These are phyloP conservation scores for Eucalyptus victrix DNA, from an alignment of 345 rosid species.

Conservation along the genomic window DNA sequence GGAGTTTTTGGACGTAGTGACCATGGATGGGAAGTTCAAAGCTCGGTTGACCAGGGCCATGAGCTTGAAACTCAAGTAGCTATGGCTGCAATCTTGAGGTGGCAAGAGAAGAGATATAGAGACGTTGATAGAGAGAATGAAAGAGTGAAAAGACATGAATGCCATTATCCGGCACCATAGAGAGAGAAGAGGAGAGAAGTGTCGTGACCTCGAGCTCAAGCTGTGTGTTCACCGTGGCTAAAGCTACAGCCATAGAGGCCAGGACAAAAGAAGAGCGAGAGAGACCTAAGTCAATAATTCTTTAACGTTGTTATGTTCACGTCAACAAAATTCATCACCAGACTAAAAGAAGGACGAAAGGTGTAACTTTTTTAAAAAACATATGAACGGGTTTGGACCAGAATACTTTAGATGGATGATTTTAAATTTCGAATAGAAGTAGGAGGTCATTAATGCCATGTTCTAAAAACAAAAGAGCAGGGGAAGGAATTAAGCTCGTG, in stretches of 20 bases:
- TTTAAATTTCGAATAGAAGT: background rate
- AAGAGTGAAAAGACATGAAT: background rate
- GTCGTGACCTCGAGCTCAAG: fast-evolving
- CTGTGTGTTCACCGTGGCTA: background rate
- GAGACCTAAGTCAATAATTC: background rate
- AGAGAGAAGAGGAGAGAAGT: background rate
- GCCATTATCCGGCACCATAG: background rate
- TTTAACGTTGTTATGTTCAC: background rate
- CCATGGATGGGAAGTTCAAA: background rate
- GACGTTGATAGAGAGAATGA: background rate
- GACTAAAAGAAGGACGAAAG: background rate
- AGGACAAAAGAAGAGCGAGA: background rate
- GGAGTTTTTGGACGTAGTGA: background rate
- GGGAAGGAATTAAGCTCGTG: background rate
- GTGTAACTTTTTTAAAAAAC: background rate
- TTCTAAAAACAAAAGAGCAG: background rate
- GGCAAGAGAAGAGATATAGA: background rate
- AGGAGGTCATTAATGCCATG: background rate
- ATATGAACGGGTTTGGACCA: background rate
- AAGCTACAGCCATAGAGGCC: background rate
- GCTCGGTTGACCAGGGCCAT: background rate
- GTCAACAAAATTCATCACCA: background rate
- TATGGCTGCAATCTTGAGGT: background rate
- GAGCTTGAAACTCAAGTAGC: background rate
- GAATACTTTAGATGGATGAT: background rate